Conservation (phyloP, 2,329 filamentous ascomycete genomes). For the Capronia coronata region DNA sequence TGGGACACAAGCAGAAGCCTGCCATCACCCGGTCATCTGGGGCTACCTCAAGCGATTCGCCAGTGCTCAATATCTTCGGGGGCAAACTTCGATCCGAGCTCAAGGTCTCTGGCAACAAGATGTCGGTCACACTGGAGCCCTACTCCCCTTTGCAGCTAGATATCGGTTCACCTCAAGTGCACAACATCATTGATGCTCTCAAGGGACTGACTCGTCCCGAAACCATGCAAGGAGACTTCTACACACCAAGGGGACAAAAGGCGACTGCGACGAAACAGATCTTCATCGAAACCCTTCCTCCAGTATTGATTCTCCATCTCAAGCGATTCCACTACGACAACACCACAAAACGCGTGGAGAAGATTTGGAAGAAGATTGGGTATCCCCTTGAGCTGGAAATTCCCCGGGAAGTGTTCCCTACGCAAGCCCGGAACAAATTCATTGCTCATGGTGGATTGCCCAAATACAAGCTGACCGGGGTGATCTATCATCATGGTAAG, state of each 20-base stretch:
- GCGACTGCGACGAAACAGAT: constrained; percentile 85
- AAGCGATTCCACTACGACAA: constrained; percentile 97
- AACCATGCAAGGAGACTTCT: constrained; percentile 76
- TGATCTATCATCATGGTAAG: constrained; percentile 96
- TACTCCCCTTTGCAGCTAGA: constrained; percentile 94
- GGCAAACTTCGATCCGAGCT: constrained; percentile 86
- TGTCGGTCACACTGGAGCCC: constrained; percentile 85
- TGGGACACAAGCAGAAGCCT: constrained; percentile 83
- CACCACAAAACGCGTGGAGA: constrained; percentile 73
- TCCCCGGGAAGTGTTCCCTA: constrained; percentile 79
- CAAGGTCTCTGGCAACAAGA: constrained; percentile 75
- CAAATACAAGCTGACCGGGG: constrained; percentile 77
- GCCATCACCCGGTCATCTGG: constrained; percentile 83
- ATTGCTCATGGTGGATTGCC: constrained; percentile 63
- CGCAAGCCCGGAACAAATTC: constrained; percentile 62
- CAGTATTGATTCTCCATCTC: constrained; percentile 86
- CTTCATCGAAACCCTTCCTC: constrained; percentile 84
- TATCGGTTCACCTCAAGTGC: constrained; percentile 77
- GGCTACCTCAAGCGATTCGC: constrained; percentile 63
- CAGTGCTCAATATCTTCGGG: constrained; percentile 89
- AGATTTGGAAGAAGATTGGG: constrained; percentile 97
- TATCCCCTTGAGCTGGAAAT: constrained; percentile 94
- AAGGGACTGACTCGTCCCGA: constrained; percentile 78
- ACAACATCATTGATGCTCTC: constrained; percentile 86
- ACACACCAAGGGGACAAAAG: constrained; percentile 67